Base-by-base conservation (phyloP, 495 filamentous ascomycete species). In the Cenococcum geophilum region DNA sequence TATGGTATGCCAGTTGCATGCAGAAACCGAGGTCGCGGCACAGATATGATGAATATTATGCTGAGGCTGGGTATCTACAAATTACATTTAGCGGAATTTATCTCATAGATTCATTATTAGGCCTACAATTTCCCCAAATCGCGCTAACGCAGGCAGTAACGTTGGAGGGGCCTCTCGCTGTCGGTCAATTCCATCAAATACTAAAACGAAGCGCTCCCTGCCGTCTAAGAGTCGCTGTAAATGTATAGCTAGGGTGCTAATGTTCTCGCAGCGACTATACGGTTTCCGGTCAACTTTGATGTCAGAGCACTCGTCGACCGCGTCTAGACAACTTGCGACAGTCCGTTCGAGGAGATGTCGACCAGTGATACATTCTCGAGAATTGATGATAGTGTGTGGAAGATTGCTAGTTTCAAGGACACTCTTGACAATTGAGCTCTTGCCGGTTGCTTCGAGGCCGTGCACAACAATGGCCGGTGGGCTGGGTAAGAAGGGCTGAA, bases 371-470 rank as follows among this genome's bases (percentile, higher is more conserved):
- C 91, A 97, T 78, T 97, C 92, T 55, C 80, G 75, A 37, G 85
- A 91, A 60, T 83, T 85, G 53, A 96, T 76, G 59, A 96, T 82
- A 35, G 88, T 86, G 68, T 88, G 85, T 42, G 77, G 78, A 23
- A 86, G 73, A 43, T 73, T 59, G 23, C 82, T 76, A 4, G 70
- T 65, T 25, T 80, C 68, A 1, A 97, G 81, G 18, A 93, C 76
- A 9, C 79, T 76, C 45, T 77, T 76, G 22, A 88, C 75, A 52
- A 96, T 82, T 54, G 82, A 80, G 25, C 82, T 88, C 75, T 97
- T 97, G 62, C 93, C 95, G 0, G 92, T 97, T n/a, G 91, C 85
- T 63, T 90, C 85, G n/a, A 90, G 83, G 20, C 93, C 93, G 67
- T 97, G 83, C 49, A 93, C 73, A 5, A 96, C 83, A 2, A 97